These are phyloP conservation scores for Chionographis japonica DNA, from an alignment of 106 monocot species.

Conservation along the genomic window DNA sequence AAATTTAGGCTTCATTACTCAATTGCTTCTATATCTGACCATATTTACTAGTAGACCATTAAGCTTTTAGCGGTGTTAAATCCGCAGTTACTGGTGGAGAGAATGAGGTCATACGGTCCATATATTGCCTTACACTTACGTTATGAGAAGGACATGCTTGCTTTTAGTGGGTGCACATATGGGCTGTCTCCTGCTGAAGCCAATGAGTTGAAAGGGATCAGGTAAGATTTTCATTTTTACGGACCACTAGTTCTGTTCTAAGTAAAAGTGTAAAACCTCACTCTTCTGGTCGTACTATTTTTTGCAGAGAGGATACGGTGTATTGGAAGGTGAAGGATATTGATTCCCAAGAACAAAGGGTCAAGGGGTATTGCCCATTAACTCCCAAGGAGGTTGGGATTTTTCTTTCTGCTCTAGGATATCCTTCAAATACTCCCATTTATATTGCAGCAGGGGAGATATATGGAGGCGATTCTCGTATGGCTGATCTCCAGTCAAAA, in stretches of 20 bases:
- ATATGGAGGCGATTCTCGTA: conserved; percentile 37
- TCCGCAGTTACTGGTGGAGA: conserved; percentile 38
- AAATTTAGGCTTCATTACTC: no score
- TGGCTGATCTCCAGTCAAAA: conserved; percentile 36
- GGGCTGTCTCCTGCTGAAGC: conserved; percentile 33
- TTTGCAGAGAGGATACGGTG: conserved; percentile 29
- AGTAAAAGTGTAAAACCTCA: no score
- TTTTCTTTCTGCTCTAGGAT: conserved; percentile 43
- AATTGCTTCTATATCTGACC: not conserved
- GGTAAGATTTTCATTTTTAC: not conserved
- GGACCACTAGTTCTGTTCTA: not conserved
- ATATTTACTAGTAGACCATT: not conserved
- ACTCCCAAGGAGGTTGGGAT: conserved; percentile 49
- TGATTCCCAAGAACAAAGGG: conserved; percentile 38
- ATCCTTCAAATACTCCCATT: conserved; percentile 40
- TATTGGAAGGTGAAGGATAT: conserved; percentile 54
- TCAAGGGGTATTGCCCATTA: conserved; percentile 40
- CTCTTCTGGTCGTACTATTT: no score
- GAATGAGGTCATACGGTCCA: conserved; percentile 42
- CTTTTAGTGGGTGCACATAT: conserved; percentile 54
- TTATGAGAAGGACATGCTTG: conserved; percentile 64
- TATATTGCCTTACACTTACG: conserved; percentile 44
- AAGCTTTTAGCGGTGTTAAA: not conserved
- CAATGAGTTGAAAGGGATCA: conserved; percentile 23
- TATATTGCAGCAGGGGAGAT: conserved; percentile 60